Evolutionary conservation across 345 rosid genomes (phyloP).

Genomic region (Brassica nigra): DNA sequence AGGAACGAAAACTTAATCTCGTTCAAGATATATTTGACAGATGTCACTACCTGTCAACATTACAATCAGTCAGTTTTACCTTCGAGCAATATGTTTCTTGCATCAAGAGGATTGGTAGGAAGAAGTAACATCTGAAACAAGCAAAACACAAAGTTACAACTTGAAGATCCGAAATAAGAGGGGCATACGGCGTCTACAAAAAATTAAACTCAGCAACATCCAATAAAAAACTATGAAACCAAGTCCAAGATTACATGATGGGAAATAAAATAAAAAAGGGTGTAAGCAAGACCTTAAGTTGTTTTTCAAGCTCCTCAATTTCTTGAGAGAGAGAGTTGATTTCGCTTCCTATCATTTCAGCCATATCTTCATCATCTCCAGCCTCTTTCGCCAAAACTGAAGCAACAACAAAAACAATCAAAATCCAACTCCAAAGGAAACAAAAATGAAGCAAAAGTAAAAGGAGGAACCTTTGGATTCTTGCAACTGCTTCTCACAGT

Average conservation of each 20-base stretch:
- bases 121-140: conserved; percentile 65
- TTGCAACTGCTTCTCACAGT: conserved; percentile 79
- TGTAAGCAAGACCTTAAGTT: conserved; percentile 62
- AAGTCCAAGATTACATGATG: conserved; percentile 2
- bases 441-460: neutral
- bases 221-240: neutral
- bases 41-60: conserved; percentile 6
- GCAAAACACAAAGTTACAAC: conserved; percentile 19
- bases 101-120: conserved; percentile 93
- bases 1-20: too few species aligned
- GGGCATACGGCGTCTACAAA: neutral
- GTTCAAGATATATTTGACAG: conserved; percentile 1
- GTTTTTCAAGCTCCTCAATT: conserved; percentile 75
- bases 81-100: conserved; percentile 96
- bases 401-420: neutral
- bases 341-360: conserved; percentile 87
- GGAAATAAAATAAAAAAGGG: neutral
- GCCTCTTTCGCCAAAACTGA: conserved; percentile 77
- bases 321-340: conserved; percentile 63
- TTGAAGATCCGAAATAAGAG: neutral
- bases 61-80: conserved; percentile 48
- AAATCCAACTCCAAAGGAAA: conserved; percentile 1
- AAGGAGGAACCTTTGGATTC: conserved; percentile 67
- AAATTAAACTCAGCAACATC: conserved; percentile 5
- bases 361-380: conserved; percentile 85